phyloP scores from a whole-genome alignment of 2,329 filamentous ascomycete genomes.

The Xylariaceae sp. region DNA sequence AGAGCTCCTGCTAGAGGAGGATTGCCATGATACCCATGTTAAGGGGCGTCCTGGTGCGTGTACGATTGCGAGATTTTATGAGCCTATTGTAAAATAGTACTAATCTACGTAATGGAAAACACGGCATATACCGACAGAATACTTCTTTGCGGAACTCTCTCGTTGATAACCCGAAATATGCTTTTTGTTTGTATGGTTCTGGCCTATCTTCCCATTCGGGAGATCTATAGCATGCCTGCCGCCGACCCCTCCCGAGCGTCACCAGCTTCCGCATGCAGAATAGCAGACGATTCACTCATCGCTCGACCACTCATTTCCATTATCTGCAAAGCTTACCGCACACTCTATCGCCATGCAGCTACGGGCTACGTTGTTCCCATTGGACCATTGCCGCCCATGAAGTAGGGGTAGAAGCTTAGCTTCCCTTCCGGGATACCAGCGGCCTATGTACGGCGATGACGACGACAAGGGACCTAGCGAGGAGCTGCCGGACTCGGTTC shows the following conservation, averaged over 20 bases:
- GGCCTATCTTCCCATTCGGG: background rate
- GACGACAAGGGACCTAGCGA: background rate
- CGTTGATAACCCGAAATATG: background rate
- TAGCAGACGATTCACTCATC: background rate
- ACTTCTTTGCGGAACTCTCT: background rate
- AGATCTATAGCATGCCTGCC: background rate
- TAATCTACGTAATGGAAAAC: constrained; percentile 9
- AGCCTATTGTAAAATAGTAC: constrained; percentile 1
- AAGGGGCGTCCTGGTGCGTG: constrained; percentile 5
- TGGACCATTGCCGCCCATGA: constrained; percentile 15
- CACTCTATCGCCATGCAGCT: constrained; percentile 7
- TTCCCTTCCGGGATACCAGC: constrained; percentile 13
- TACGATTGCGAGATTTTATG: background rate
- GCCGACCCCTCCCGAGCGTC: constrained; percentile 6
- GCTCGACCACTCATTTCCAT: too few relatives aligned
- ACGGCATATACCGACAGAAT: background rate
- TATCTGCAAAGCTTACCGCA: background rate
- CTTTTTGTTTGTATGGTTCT: background rate
- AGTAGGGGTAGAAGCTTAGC: constrained; percentile 16
- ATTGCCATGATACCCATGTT: constrained; percentile 11
- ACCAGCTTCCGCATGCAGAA: constrained; percentile 25
- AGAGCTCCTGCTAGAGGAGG: background rate
- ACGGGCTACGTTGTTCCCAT: background rate
- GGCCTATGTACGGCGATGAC: constrained; percentile 3
- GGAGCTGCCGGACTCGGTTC: background rate